Evolutionary conservation across 371 early-diverging fungal genomes (phyloP), one percentile per base, ranked within the genome.

Genomic region (Circinella minor): DNA sequence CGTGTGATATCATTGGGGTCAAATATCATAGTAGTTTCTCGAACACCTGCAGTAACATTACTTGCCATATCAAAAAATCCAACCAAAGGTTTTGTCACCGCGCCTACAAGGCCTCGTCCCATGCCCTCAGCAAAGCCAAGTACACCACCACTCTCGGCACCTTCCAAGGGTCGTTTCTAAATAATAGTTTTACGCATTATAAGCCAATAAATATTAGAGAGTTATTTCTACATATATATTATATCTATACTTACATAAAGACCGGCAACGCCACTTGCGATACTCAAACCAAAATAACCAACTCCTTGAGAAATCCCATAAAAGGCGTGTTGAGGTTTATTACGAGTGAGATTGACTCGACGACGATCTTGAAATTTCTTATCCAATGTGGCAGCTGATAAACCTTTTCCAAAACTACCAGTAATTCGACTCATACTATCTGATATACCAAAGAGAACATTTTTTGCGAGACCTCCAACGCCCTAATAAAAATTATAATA

Each of bases 11-110:
- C 95, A 27, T 84, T 82, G 64, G 85, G 87, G 68, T 95, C 96
- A 82, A 96, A 95, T 18, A 95, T 94, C 0, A 94, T 95, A 0
- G 99, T 96, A 10, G 98, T 97, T 81, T 98, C 97, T 15, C 94
- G 92, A 73, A 99, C 98, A 54, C 99, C 98, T 34, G 84, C 85
- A 4, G 81, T 79, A 0, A 96, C 89, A 72, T 92, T 93, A 11
- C 91, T 91, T 0, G 95, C 94, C 65, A 96, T 79, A 68, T 96
- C 97, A 69, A 95, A 90, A 36, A 95, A 82, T 0, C 97, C 97
- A 4, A 94, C 90, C 15, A 95, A 80, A 5, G 97, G 97, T 73
- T 96, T 96, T 10, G 96, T 92, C 5, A 95, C 91, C 0, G 85
- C 93, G 7, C 96, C 97, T 13, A 96, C 91, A 1, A 95, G 71